phyloP scores from a whole-genome alignment of 345 rosid genomes.

The Erysimum cheiranthoides region DNA sequence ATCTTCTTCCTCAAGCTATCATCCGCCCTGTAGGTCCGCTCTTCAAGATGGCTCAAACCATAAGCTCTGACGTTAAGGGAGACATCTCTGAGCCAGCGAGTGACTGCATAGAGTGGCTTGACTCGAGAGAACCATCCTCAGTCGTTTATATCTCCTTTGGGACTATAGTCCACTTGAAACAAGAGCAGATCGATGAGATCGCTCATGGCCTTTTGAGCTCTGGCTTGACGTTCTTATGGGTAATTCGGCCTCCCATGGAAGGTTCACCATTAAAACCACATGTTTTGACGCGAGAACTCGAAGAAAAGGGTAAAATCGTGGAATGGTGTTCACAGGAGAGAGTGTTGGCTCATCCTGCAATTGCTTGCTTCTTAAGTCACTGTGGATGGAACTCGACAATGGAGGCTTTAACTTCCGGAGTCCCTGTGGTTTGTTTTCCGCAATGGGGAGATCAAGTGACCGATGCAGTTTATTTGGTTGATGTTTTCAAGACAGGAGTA shows the following conservation, averaged over 20 bases:
- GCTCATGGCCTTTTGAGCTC: conserved; percentile 39
- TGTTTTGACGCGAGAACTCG: conserved; percentile 27
- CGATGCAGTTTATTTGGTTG: conserved; percentile 63
- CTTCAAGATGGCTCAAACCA: conserved; percentile 55
- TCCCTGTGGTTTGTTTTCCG: conserved; percentile 71
- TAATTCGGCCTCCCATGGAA: neutral
- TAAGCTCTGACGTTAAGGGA: conserved; percentile 44
- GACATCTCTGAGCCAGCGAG: conserved; percentile 56
- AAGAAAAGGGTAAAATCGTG: conserved; percentile 37
- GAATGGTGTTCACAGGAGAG: conserved; percentile 47
- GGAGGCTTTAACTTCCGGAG: conserved; percentile 68
- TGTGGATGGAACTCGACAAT: conserved; percentile 58
- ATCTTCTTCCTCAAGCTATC: conserved; percentile 44
- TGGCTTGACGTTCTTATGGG: conserved; percentile 36
- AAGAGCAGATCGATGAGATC: conserved; percentile 49
- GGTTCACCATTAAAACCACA: neutral
- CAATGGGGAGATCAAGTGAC: conserved; percentile 89
- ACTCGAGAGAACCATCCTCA: conserved; percentile 44
- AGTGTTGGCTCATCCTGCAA: conserved; percentile 41
- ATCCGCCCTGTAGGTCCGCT: conserved; percentile 71
- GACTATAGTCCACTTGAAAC: conserved; percentile 37
- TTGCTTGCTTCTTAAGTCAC: conserved; percentile 45
- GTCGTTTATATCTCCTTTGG: conserved; percentile 63
- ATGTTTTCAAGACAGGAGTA: conserved; percentile 65
- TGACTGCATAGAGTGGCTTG: conserved; percentile 66